Evolutionary conservation across 1,284 basidiomycete genomes (phyloP), one percentile per base, ranked within the genome.

Genomic region (Singerocomus rubriflavus): DNA sequence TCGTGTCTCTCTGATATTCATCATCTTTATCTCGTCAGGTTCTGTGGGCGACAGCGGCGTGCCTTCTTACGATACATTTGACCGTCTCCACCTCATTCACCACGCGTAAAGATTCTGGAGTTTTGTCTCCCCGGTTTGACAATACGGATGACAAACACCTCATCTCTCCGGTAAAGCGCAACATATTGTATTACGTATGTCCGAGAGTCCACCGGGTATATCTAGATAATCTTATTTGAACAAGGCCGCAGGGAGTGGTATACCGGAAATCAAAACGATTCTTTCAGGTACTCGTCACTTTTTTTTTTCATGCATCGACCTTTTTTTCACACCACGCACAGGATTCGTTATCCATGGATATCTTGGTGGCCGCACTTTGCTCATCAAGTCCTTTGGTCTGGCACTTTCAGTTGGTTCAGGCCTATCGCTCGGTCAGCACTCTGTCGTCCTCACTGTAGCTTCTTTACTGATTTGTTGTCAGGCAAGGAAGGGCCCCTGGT

Each of bases 321-420:
- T 25, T 50, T 10, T 52, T 44, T 29, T 57, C 29, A 43, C 38
- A 26, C 51, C 25, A 38, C 17, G 4, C 21, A 32, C 48, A 88
- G 89, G 92, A n/a, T 98, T 98, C 61, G 95, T 98, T 16, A 98
- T 99, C 54, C 93, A 97, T 62, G 96, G 96, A 17, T 99, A 97
- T 67, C 85, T 99, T 35, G 96, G 96, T 29, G 85, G 79, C 37
- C 87, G 93, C 57, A 93, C 91, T 0, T 71, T 98, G 44, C 86
- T 93, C 62, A 93, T 91, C n/a, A 99, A 99, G 69, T 79, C 87
- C 12, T 77, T 96, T 33, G 96, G 95, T 5, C 70, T 99, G 50
- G 85, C 95, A 1, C 75, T 99, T 5, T 91, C 91, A 5, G 94
- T 97, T 17, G 94, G 90, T 4, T 94, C 91, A 2, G 95, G 94